Evolutionary conservation across 345 rosid species (phyloP), one percentile per base, ranked within the genome.

Genomic region (Moricandia arvensis): DNA sequence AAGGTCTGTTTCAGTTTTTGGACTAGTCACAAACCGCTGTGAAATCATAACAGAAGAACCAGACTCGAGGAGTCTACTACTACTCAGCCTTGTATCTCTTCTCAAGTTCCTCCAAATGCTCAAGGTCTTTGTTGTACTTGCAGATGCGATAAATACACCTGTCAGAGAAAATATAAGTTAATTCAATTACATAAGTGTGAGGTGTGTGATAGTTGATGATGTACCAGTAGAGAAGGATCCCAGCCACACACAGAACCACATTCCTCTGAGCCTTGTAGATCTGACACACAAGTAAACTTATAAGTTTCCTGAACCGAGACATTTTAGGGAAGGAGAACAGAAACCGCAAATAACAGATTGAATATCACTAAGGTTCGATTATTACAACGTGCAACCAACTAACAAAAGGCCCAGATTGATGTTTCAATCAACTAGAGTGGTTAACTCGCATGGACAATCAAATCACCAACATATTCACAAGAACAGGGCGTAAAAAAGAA

Each of bases 171-270:
- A 61, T 24, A n/a, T 69, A 53, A 59, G 80, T 60, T 10, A 15
- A 15, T 17, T 64, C 10, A 16, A 12, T 31, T 24, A 29, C 24
- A 55, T 1, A 53, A 53, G 45, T 34, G 27, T 18, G 11, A 58
- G 74, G 16, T 34, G 59, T 71, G 63, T 37, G 3, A 78, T 12
- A 66, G 69, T 13, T 78, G 73, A 72, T 29, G 24, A 78, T 51
- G 30, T 78, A 94, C 98, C 98, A 94, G 77, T 94, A 94, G 45
- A 94, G 92, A 59, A 92, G 76, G 79, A 93, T 89, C 60, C 96
- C 92, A 47, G 96, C 75, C 47, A 80, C 85, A 74, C 98, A 90
- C 5, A 94, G 78, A 72, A 92, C 83, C 73, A 86, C 90, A 59
- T 94, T 94, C 82, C 93, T 83, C 80, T 94, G 91, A 80, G 97